Percentiles rank a stretch among this genome's conserved stretches.
phyloP scores from a whole-genome alignment of 805 yeast genomes.

The Kluyveromyces wickerhamii region DNA sequence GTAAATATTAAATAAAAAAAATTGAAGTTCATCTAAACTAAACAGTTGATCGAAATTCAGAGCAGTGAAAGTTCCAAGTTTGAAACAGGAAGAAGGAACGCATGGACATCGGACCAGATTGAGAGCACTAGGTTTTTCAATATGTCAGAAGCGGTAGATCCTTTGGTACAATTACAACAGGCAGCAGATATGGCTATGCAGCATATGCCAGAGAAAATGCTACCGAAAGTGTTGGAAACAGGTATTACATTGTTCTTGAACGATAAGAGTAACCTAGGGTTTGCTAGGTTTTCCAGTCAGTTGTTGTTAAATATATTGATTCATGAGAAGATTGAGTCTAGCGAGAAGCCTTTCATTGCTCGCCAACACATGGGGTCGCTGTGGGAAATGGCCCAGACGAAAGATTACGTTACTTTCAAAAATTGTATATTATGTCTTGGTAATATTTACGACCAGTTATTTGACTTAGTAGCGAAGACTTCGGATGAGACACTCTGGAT shows the following conservation, averaged over 20 bases:
- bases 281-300: conserved; percentile 17
- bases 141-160: conserved; percentile 8
- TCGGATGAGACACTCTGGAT: conserved; percentile 44
- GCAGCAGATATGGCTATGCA: conserved; percentile 27
- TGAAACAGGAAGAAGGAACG: too few relatives aligned
- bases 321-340: conserved; percentile 15
- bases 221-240: conserved; percentile 28
- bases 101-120: too few relatives aligned
- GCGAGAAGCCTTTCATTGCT: conserved; percentile 28
- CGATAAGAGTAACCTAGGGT: conserved; percentile 9
- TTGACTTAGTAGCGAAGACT: conserved; percentile 38
- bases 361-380: conserved; percentile 21
- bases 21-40: too few relatives aligned
- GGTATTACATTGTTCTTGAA: conserved; percentile 17
- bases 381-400: conserved; percentile 19
- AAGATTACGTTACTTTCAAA: conserved; percentile 30
- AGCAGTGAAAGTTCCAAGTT: too few relatives aligned
- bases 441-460: conserved; percentile 38
- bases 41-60: too few relatives aligned
- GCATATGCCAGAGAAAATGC: conserved; percentile 23
- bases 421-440: conserved; percentile 35
- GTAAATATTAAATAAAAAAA: too few relatives aligned
- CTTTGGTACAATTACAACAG: conserved; percentile 22
- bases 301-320: conserved; percentile 20
- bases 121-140: too few relatives aligned